These are phyloP conservation scores for Mucor saturninus DNA, from an alignment of 371 early-diverging fungal genomes.

Conservation along the genomic window DNA sequence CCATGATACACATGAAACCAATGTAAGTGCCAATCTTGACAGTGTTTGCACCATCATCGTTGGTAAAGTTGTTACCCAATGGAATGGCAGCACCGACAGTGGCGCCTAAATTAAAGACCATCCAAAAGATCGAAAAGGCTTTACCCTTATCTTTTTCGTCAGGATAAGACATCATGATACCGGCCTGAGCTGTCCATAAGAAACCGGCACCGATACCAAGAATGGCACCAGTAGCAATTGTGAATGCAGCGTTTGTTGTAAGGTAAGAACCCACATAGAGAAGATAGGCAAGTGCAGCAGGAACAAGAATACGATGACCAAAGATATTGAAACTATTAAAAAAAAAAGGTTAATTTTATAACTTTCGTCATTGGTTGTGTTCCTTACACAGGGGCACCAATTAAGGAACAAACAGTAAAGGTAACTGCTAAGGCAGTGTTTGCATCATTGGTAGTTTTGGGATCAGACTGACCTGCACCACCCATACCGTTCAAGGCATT, in stretches of 20 bases:
- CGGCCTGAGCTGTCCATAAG: constrained; percentile 69
- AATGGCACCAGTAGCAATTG: constrained; percentile 61
- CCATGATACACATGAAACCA: constrained; percentile 71
- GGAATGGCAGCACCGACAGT: constrained; percentile 76
- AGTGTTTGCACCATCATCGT: constrained; percentile 15
- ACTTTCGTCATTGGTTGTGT: not conserved
- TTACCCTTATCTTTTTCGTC: constrained; percentile 75
- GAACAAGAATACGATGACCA: constrained; percentile 58
- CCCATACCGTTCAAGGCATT: constrained; percentile 78
- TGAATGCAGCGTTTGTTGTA: constrained; percentile 49
- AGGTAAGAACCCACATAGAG: constrained; percentile 66
- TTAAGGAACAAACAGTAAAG: constrained; percentile 69
- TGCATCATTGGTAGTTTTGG: constrained; percentile 67
- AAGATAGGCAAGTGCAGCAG: constrained; percentile 61
- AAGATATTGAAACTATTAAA: constrained; percentile 57
- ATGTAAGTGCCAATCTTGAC: constrained; percentile 65
- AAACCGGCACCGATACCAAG: constrained; percentile 64
- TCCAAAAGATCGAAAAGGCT: constrained; percentile 76
- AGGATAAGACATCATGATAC: constrained; percentile 85
- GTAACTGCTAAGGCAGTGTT: constrained; percentile 70
- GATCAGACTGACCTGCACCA: constrained; percentile 62
- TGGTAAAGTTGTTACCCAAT: constrained; percentile 62
- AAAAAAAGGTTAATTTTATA: not conserved
- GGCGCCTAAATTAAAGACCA: constrained; percentile 81
- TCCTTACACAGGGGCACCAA: constrained; percentile 65